Evolutionary conservation across 148 eudicot genomes (phyloP).

Genomic region (Fallopia convolvulus): DNA sequence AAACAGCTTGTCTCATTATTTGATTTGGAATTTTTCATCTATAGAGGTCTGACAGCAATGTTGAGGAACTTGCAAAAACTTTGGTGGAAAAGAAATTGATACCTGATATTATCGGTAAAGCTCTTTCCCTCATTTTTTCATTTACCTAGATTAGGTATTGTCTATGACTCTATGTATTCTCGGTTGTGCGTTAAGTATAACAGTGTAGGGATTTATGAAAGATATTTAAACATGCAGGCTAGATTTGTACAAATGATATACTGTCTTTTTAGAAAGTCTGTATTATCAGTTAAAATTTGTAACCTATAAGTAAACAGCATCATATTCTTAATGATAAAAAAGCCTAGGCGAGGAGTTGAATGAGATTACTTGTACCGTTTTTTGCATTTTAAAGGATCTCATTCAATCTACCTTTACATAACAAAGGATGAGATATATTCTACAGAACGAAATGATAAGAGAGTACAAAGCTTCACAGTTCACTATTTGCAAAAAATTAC

Average conservation of each 20-base stretch:
- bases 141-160: not conserved
- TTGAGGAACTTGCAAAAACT: constrained; percentile 61
- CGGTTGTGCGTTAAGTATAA: not conserved
- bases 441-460: not conserved
- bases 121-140: not conserved
- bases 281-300: not conserved
- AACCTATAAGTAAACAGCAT: not conserved
- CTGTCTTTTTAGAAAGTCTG: not conserved
- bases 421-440: too few relatives aligned
- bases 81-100: constrained; percentile 69
- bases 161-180: not conserved
- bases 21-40: not conserved
- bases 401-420: too few relatives aligned
- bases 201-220: not conserved
- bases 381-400: not conserved
- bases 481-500: not conserved
- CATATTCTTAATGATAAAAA: not conserved
- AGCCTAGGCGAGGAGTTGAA: not conserved
- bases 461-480: not conserved
- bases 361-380: not conserved
- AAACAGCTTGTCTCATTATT: not conserved
- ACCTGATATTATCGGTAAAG: constrained; percentile 82
- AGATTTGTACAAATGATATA: not conserved
- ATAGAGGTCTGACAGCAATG: constrained; percentile 63
- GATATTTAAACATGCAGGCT: not conserved